phyloP scores from a whole-genome alignment of 1,139 yeast species.

The Sugiyamaella castrensis region DNA sequence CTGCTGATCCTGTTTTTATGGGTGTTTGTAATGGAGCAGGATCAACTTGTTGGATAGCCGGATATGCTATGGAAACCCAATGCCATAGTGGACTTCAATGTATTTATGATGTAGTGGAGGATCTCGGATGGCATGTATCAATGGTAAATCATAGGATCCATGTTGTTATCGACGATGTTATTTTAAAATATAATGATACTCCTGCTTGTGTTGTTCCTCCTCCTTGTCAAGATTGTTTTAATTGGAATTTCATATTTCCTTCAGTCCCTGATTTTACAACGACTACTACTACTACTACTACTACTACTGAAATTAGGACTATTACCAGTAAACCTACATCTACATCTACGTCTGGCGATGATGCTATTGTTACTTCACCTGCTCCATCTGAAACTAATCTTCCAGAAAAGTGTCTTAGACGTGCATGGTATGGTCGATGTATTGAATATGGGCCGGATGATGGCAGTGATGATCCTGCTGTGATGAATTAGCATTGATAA shows the following conservation, averaged over 20 bases:
- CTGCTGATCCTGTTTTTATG: slow-evolving; percentile 96
- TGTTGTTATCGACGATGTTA: slow-evolving; percentile 82
- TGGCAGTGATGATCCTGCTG: no score
- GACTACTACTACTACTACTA: slow-evolving; percentile 12
- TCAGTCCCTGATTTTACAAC: slow-evolving; percentile 26
- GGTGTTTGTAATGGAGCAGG: slow-evolving; percentile 97
- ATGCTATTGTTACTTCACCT: slow-evolving; percentile 6
- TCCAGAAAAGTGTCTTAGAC: slow-evolving; percentile 26
- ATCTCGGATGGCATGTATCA: slow-evolving; percentile 88
- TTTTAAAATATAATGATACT: slow-evolving; percentile 68
- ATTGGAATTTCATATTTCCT: slow-evolving; percentile 74
- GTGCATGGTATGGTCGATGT: slow-evolving; percentile 34
- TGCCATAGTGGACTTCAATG: slow-evolving; percentile 93
- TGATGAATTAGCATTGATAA: no score
- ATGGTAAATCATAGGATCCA: slow-evolving; percentile 86
- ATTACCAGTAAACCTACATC: neutral
- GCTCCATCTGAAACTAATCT: slow-evolving; percentile 15
- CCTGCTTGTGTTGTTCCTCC: slow-evolving; percentile 73
- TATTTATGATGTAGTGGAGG: slow-evolving; percentile 84
- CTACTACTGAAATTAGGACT: slow-evolving; percentile 4
- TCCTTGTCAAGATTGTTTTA: slow-evolving; percentile 70
- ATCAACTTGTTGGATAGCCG: slow-evolving; percentile 84
- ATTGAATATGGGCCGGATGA: slow-evolving; percentile 23
- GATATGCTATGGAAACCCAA: slow-evolving; percentile 95
- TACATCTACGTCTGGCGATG: neutral